Conservation (phyloP, 2,329 filamentous ascomycete species). For the Fusarium verrucosum region DNA sequence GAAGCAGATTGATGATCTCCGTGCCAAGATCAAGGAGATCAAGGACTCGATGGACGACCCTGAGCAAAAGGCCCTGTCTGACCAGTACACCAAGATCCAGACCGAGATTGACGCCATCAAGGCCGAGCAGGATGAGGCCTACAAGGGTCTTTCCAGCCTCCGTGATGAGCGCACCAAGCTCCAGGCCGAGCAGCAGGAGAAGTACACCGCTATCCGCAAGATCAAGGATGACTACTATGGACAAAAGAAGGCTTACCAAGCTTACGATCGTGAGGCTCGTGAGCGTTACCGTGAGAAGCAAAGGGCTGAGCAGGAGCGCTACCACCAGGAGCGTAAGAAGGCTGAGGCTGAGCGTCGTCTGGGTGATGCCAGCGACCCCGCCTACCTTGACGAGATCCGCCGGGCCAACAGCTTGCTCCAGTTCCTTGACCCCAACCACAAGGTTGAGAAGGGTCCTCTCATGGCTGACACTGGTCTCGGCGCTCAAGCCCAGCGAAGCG, state of each 20-base stretch:
- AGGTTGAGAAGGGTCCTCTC: conserved; percentile 72
- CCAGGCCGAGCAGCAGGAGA: conserved; percentile 86
- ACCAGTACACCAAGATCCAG: conserved; percentile 86
- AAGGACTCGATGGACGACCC: conserved; percentile 92
- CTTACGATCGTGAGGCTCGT: conserved; percentile 85
- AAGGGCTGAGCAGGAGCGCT: conserved; percentile 80
- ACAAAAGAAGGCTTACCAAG: conserved; percentile 81
- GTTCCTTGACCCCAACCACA: conserved; percentile 84
- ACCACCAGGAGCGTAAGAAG: conserved; percentile 76
- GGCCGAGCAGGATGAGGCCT: conserved; percentile 88
- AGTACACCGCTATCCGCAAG: conserved; percentile 82
- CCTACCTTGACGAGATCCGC: conserved; percentile 92
- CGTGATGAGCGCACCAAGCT: conserved; percentile 87
- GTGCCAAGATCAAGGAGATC: conserved; percentile 86
- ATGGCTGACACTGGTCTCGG: conserved; percentile 76
- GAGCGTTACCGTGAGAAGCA: conserved; percentile 79
- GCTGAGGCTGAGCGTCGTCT: conserved; percentile 80
- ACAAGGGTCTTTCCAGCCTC: conserved; percentile 85
- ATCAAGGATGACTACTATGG: conserved; percentile 90
- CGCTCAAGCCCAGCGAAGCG: conserved; percentile 81
- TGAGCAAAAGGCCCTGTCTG: conserved; percentile 85
- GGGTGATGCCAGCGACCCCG: conserved; percentile 82
- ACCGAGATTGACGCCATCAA: conserved; percentile 90
- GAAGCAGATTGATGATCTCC: conserved; percentile 88
- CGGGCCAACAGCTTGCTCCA: conserved; percentile 86